Base-by-base conservation (phyloP, 2,329 filamentous ascomycete genomes). In the Microdochium nivale region DNA sequence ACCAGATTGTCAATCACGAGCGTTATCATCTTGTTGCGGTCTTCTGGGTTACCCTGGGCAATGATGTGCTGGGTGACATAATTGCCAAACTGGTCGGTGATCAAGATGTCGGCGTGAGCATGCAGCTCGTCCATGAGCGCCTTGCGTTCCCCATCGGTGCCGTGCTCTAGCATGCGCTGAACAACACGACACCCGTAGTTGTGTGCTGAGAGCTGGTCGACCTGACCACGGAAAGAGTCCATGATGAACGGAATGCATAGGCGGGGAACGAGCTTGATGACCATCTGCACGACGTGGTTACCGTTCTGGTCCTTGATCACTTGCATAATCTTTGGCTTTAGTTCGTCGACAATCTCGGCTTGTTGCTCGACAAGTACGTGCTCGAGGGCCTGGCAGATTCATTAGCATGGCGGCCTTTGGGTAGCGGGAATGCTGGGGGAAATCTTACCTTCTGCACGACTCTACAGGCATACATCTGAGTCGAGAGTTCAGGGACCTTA, bases 21-120 rank as follows among this genome's bases (percentile, higher is more conserved):
- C 25, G 77, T 70, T 52, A 96, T 87, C 61, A 96, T 86, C 59
- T 77, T 81, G 14, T 77, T 76, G 21, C 84, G 81, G 61, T 96
- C 90, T 52, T 86, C 81, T 3, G 80, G 76, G 49, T 84, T 78
- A 24, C 91, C 91, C 56, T 89, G 82, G 54, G 86, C 75, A 55
- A 99, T 90, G 49, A 97, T 83, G 64, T 97, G 90, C 66, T 97
- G 94, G 3, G 88, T 87, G 19, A 99, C 94, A 64, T 99, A 99
- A 70, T 99, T 99, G 54, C 94, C 94, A 63, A 87, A 99, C 57
- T 91, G 86, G 62, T 97, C 89, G 1, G 83, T 82, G 56, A 96
- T 88, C 53, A 97, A 80, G 52, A 77, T 80, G 30, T 80, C 67
- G 10, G 88, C 83, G 58, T 84, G 86, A 10, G 77, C 75, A 62